Evolutionary conservation across 1,284 basidiomycete species (phyloP).

Genomic region (Moesziomyces sp.): DNA sequence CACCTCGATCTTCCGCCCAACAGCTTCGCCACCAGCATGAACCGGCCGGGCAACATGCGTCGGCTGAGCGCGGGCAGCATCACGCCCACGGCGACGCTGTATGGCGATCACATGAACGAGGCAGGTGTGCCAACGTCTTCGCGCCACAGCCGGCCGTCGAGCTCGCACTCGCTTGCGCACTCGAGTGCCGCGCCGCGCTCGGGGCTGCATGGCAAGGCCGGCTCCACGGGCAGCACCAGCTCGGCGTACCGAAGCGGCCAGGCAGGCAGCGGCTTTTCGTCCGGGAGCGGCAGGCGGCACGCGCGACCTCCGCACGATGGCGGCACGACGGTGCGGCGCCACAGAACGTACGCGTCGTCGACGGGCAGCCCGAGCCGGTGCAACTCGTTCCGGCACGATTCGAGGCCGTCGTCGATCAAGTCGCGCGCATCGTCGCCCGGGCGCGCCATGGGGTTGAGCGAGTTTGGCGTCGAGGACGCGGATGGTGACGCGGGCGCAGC

Average conservation of each 20-base stretch:
- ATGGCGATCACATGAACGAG: conserved; percentile 40
- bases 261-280: conserved; percentile 48
- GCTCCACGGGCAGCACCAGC: conserved; percentile 51
- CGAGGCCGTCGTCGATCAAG: conserved; percentile 40
- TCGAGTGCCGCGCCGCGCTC: conserved; percentile 24
- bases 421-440: conserved; percentile 46
- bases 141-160: conserved; percentile 51
- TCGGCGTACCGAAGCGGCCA: conserved; percentile 30
- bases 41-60: conserved; percentile 43
- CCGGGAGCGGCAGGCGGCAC: conserved; percentile 44
- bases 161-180: conserved; percentile 50
- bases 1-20: conserved; percentile 24
- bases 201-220: conserved; percentile 49
- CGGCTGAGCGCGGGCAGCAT: conserved; percentile 62
- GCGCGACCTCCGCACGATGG: conserved; percentile 49
- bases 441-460: conserved; percentile 24
- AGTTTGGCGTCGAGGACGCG: conserved; percentile 20
- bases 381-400: conserved; percentile 36
- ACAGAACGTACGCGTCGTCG: conserved; percentile 47
- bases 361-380: conserved; percentile 42
- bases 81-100: conserved; percentile 55
- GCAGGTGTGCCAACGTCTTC: conserved; percentile 14
- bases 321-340: conserved; percentile 53
- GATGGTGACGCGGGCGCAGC: conserved; percentile 12
- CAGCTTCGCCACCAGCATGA: conserved; percentile 37